These are phyloP conservation scores for Dioszegia crocea DNA, from an alignment of 768 basidiomycete species.

Conservation along the genomic window DNA sequence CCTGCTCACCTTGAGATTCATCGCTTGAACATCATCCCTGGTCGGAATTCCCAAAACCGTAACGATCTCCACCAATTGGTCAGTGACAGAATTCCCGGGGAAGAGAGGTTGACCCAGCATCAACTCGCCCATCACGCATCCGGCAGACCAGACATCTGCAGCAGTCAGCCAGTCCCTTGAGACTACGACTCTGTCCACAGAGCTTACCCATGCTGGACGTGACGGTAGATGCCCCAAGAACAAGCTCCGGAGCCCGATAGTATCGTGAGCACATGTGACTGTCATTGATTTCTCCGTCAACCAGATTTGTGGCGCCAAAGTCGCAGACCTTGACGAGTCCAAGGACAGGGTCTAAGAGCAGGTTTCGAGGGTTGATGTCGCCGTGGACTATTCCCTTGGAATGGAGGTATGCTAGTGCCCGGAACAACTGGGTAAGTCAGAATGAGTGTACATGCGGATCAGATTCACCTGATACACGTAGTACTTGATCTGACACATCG, in stretches of 20 bases:
- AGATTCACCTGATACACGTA: conserved; percentile 74
- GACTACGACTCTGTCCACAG: no score
- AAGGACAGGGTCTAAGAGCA: conserved; percentile 92
- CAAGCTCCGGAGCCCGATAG: conserved; percentile 97
- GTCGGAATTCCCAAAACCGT: conserved; percentile 98
- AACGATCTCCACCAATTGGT: conserved; percentile 99
- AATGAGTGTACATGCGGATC: not conserved
- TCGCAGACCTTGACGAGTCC: conserved; percentile 97
- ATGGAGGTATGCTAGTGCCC: conserved; percentile 98
- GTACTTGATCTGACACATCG: conserved; percentile 97
- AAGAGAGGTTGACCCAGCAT: conserved; percentile 99
- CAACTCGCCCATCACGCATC: conserved; percentile 99
- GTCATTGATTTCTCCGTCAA: conserved; percentile 96
- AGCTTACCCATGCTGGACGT: conserved; percentile 93
- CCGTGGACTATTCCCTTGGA: conserved; percentile 99
- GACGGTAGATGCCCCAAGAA: conserved; percentile 99
- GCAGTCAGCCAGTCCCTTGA: no score
- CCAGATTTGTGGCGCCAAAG: conserved; percentile 97
- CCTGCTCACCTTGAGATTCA: conserved; percentile 92
- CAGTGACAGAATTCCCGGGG: conserved; percentile 93
- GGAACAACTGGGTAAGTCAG: conserved; percentile 65
- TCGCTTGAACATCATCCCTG: conserved; percentile 99
- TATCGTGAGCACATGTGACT: conserved; percentile 99
- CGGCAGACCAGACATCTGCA: conserved; percentile 99
- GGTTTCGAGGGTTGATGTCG: conserved; percentile 99